A percentile compares a stretch with the other conserved stretches of the same genome.
phyloP scores from a whole-genome alignment of 73 alveolate species.

The Paramecium sexaurelia region DNA sequence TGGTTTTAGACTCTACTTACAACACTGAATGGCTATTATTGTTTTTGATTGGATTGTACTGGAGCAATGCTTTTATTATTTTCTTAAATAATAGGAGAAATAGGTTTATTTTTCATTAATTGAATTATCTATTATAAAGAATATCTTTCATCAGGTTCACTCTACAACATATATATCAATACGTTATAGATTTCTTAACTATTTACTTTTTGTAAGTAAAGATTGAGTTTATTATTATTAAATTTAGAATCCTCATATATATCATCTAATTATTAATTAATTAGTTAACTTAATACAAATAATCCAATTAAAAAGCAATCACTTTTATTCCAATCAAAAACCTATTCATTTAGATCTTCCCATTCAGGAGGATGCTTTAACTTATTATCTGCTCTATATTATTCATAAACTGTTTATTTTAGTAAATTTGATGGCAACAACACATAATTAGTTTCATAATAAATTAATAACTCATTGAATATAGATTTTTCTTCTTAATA shows the following conservation, averaged over 20 bases:
- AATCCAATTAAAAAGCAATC: not conserved
- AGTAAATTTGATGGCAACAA: not conserved
- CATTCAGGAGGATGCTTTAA: constrained; percentile 8
- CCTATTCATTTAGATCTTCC: not conserved
- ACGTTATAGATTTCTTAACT: not conserved
- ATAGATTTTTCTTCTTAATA: constrained; percentile 5
- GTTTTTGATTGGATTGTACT: not conserved
- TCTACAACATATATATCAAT: not conserved
- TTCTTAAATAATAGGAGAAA: not conserved
- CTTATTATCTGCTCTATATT: not conserved
- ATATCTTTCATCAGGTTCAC: not conserved
- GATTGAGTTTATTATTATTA: not conserved
- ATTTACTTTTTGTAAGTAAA: not conserved
- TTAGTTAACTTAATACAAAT: not conserved
- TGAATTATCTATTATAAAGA: not conserved
- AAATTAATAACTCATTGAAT: not conserved
- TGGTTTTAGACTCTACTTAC: not conserved
- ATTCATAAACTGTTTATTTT: not conserved
- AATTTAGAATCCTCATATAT: not conserved
- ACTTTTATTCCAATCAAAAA: constrained; percentile 13
- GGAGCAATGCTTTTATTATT: not conserved
- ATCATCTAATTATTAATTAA: not conserved
- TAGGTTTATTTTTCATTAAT: not conserved
- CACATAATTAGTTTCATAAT: not conserved
- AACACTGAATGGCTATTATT: not conserved